phyloP scores from a whole-genome alignment of 23 red algal species.

The Chondrus crispus region DNA sequence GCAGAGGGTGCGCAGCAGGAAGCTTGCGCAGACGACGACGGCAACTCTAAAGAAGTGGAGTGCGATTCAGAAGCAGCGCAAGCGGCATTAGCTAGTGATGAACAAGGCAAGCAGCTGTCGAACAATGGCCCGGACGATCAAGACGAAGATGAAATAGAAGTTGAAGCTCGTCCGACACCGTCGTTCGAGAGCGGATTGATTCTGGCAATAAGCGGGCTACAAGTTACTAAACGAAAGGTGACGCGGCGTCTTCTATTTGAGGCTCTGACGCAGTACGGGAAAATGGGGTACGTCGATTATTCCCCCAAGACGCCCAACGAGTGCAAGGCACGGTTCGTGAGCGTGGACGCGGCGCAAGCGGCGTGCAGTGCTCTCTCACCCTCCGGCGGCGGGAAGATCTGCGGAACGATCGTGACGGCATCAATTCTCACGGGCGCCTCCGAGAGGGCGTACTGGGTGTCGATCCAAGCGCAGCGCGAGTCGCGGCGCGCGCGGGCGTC shows the following conservation, averaged over 20 bases:
- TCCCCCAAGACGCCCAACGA: neutral
- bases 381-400: neutral
- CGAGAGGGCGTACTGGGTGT: neutral
- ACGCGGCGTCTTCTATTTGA: neutral
- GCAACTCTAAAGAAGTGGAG: too few relatives aligned
- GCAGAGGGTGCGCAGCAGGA: neutral
- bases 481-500: neutral
- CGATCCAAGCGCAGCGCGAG: neutral
- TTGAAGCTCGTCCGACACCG: too few relatives aligned
- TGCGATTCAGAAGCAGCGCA: too few relatives aligned
- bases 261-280: neutral
- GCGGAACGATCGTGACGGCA: neutral
- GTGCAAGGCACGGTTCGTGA: neutral
- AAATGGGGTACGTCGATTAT: neutral
- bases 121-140: too few relatives aligned
- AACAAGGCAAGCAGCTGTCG: too few relatives aligned
- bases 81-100: too few relatives aligned
- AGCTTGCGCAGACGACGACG: too few relatives aligned
- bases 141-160: too few relatives aligned
- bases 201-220: neutral
- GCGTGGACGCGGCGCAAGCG: neutral
- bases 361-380: neutral
- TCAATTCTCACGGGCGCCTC: neutral
- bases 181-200: neutral
- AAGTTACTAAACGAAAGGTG: neutral